Conservation (phyloP, 805 yeast species). For the Schwanniomyces yamadae region DNA sequence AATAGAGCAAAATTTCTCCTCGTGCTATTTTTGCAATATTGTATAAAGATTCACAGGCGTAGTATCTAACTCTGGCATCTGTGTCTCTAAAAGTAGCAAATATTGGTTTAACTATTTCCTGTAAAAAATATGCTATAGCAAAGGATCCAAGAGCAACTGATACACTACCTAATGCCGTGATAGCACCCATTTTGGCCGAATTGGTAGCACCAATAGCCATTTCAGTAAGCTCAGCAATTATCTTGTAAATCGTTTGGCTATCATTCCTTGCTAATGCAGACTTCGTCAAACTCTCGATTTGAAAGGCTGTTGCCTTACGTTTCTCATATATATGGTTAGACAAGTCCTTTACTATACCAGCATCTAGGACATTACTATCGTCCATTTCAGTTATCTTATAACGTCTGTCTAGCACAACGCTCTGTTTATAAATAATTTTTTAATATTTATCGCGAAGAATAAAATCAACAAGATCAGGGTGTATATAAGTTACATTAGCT, state of each 20-base stretch:
- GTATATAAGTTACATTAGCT: too few relatives aligned
- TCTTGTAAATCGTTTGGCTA: slow-evolving; percentile 54
- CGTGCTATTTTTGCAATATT: slow-evolving; percentile 96
- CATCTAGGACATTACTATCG: slow-evolving; percentile 30
- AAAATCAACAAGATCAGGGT: too few relatives aligned
- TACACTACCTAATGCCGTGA: slow-evolving; percentile 93
- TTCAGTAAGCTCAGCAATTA: slow-evolving; percentile 77
- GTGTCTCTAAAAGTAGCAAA: slow-evolving; percentile 95
- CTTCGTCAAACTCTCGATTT: slow-evolving; percentile 75
- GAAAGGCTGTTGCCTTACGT: slow-evolving; percentile 51
- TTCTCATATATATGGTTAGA: slow-evolving; percentile 47
- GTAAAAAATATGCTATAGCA: slow-evolving; percentile 80
- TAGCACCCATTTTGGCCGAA: slow-evolving; percentile 86
- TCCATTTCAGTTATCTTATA: too few relatives aligned
- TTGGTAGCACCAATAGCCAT: slow-evolving; percentile 68
- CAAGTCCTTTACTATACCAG: slow-evolving; percentile 39
- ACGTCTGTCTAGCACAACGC: too few relatives aligned
- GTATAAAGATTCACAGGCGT: slow-evolving; percentile 93
- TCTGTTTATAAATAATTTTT: too few relatives aligned
- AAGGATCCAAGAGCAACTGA: slow-evolving; percentile 87
- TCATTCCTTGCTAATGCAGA: slow-evolving; percentile 62
- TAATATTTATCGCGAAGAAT: too few relatives aligned
- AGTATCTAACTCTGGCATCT: slow-evolving; percentile 94
- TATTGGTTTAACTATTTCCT: slow-evolving; percentile 87
- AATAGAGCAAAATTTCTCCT: slow-evolving; percentile 87